phyloP scores from a whole-genome alignment of 495 filamentous ascomycete species.

The Penicillium bialowiezense region DNA sequence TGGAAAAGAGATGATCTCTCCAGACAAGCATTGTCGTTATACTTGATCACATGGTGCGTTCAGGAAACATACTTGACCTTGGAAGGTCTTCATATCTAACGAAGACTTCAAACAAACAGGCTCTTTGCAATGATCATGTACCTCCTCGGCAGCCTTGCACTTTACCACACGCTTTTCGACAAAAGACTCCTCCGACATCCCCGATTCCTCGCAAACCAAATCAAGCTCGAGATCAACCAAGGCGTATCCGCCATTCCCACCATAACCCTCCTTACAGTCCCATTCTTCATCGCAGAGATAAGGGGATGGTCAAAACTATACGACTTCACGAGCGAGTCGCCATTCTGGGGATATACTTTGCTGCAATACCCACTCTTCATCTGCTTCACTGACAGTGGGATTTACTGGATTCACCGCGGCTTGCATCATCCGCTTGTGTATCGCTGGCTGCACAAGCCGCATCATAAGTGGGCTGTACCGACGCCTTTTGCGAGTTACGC shows the following conservation, averaged over 20 bases:
- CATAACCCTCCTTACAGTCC: conserved; percentile 76
- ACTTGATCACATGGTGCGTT: conserved; percentile 66
- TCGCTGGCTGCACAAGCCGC: conserved; percentile 86
- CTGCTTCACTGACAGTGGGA: conserved; percentile 81
- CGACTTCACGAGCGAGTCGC: conserved; percentile 64
- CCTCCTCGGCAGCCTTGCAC: conserved; percentile 67
- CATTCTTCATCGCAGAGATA: conserved; percentile 77
- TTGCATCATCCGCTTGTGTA: conserved; percentile 80
- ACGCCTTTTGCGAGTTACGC: conserved; percentile 89
- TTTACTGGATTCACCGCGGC: conserved; percentile 91
- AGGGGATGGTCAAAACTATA: conserved; percentile 85
- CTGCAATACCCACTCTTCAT: conserved; percentile 89
- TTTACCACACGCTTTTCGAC: conserved; percentile 88
- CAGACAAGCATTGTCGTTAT: conserved; percentile 63
- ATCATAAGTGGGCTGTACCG: conserved; percentile 99
- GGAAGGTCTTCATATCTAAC: neutral
- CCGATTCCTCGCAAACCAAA: conserved; percentile 87
- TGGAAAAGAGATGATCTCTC: conserved; percentile 65
- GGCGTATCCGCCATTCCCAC: conserved; percentile 64
- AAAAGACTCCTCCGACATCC: conserved; percentile 81
- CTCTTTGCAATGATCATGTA: conserved; percentile 67
- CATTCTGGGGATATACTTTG: conserved; percentile 68
- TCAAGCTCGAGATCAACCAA: conserved; percentile 77
- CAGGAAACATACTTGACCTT: neutral
- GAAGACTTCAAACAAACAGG: conserved; percentile 37